Evolutionary conservation across 306 rosid species (phyloP).

Genomic region (Quercus mongolica): DNA sequence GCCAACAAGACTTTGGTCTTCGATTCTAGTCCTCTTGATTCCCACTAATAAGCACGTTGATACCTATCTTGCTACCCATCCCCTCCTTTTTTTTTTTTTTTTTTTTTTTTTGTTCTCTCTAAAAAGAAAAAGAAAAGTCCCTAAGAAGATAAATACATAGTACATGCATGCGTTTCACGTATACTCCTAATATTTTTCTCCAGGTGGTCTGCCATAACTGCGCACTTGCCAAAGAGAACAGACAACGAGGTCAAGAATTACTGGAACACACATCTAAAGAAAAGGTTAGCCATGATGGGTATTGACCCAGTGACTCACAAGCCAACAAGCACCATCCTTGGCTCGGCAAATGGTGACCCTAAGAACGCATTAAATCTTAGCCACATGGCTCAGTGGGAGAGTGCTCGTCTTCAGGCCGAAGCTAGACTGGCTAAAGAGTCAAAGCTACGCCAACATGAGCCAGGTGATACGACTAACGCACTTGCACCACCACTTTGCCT

Average conservation of each 20-base stretch:
- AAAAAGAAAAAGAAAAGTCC: too few relatives aligned
- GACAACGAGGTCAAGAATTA: constrained; percentile 25
- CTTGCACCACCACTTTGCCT: background rate
- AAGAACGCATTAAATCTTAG: constrained; percentile 10
- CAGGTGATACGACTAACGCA: background rate
- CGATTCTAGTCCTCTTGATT: too few relatives aligned
- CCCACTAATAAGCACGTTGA: too few relatives aligned
- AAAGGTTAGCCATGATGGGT: constrained; percentile 12
- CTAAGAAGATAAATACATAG: background rate
- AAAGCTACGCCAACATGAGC: background rate
- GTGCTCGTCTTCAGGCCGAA: constrained; percentile 24
- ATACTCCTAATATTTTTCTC: too few relatives aligned
- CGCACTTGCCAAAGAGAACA: constrained; percentile 17
- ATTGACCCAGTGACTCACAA: constrained; percentile 27
- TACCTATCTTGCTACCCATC: too few relatives aligned
- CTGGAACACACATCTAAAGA: constrained; percentile 23
- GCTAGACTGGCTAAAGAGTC: constrained; percentile 16
- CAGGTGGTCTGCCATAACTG: constrained; percentile 25
- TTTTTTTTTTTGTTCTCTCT: too few relatives aligned
- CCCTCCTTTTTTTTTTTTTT: too few relatives aligned
- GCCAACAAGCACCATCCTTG: constrained; percentile 1
- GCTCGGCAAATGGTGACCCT: constrained; percentile 3
- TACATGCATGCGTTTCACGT: background rate
- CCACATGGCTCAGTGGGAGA: constrained; percentile 29
- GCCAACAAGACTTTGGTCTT: too few relatives aligned